Evolutionary conservation across 306 rosid species (phyloP).

Genomic region (Pueraria montana): DNA sequence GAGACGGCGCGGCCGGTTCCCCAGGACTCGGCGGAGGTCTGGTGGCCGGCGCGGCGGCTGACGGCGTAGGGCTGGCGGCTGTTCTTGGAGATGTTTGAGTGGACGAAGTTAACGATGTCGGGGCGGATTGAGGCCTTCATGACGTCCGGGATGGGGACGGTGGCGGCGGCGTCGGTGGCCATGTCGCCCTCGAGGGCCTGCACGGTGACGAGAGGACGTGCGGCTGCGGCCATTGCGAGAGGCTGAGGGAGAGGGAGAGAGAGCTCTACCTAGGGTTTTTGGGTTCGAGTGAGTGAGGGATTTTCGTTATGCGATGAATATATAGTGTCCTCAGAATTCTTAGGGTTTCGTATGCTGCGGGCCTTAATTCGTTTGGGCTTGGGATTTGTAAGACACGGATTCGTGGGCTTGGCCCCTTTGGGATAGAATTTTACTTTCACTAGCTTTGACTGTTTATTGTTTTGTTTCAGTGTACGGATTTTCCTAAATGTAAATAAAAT

Average conservation of each 20-base stretch:
- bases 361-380: neutral
- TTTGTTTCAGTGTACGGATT: no score
- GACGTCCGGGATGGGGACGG: constrained; percentile 73
- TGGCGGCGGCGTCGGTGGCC: constrained; percentile 62
- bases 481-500: no score
- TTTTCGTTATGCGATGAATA: neutral
- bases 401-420: no score
- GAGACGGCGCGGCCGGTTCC: constrained; percentile 95
- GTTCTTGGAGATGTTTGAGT: constrained; percentile 77
- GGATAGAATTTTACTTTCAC: no score
- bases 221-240: constrained; percentile 73
- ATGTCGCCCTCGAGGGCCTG: constrained; percentile 81
- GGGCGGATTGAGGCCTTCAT: constrained; percentile 82
- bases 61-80: constrained; percentile 86
- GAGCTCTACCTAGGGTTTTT: constrained; percentile 51
- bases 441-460: no score
- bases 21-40: constrained; percentile 94
- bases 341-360: constrained; percentile 32
- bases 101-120: constrained; percentile 78
- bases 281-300: neutral
- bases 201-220: constrained; percentile 82
- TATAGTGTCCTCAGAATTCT: neutral
- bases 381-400: no score
- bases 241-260: neutral
- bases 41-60: constrained; percentile 80